Conservation (phyloP, 2,329 filamentous ascomycete species). For the Penicillium brevicompactum region DNA sequence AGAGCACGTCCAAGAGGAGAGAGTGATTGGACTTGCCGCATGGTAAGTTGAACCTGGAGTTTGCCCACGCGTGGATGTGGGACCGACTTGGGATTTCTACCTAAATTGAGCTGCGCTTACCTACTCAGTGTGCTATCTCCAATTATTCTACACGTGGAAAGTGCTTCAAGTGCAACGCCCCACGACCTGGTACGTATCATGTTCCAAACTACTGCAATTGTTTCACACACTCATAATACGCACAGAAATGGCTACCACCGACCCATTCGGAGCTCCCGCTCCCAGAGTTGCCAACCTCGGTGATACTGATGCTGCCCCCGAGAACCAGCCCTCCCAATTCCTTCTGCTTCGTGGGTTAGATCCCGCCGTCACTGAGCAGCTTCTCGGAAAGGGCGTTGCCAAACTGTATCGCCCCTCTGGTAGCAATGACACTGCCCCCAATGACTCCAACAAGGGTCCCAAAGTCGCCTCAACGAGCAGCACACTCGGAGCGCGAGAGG, state of each 20-base stretch:
- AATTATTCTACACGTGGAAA: constrained; percentile 60
- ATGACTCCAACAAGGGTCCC: constrained; percentile 47
- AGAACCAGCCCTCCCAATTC: constrained; percentile 70
- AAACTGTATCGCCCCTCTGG: constrained; percentile 67
- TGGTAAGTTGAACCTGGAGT: constrained; percentile 37
- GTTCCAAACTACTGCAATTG: background rate
- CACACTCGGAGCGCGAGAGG: constrained; percentile 70
- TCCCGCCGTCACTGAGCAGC: constrained; percentile 69
- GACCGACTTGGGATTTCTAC: background rate
- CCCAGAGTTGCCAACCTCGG: constrained; percentile 53
- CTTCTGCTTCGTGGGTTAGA: constrained; percentile 73
- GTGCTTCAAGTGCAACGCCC: constrained; percentile 62
- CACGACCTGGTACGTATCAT: constrained; percentile 52
- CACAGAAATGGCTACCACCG: constrained; percentile 29
- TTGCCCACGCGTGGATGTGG: background rate
- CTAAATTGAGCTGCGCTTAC: background rate
- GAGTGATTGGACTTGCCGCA: constrained; percentile 60
- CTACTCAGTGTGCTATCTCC: constrained; percentile 53
- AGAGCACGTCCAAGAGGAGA: constrained; percentile 50
- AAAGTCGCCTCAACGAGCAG: constrained; percentile 60
- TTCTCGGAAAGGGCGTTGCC: constrained; percentile 71
- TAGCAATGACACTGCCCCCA: constrained; percentile 35
- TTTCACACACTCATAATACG: constrained; percentile 14
- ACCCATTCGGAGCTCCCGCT: constrained; percentile 41
- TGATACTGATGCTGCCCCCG: constrained; percentile 57